Evolutionary conservation across 2,329 filamentous ascomycete genomes (phyloP).

Genomic region (Ophiostoma ulmi): DNA sequence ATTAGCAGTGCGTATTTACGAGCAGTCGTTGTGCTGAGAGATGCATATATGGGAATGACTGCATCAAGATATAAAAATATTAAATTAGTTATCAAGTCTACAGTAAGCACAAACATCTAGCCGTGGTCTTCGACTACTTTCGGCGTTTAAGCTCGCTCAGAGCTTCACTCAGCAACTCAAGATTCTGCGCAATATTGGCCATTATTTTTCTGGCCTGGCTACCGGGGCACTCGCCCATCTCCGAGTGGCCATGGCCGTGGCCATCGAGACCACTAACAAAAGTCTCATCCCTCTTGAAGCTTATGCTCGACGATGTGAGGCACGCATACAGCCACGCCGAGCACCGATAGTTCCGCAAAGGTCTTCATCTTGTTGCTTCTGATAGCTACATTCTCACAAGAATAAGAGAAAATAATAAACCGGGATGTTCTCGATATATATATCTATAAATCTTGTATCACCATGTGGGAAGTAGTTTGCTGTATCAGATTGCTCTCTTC

Average conservation of each 20-base stretch:
- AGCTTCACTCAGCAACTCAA: background rate
- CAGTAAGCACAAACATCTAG: no score
- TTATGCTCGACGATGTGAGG: background rate
- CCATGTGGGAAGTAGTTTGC: background rate
- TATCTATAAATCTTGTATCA: background rate
- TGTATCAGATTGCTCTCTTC: background rate
- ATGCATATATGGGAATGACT: background rate
- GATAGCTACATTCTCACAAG: background rate
- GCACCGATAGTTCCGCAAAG: background rate
- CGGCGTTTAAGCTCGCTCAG: background rate
- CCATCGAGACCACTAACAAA: background rate
- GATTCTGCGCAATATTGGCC: constrained; percentile 3
- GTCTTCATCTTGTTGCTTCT: background rate
- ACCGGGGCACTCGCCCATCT: background rate
- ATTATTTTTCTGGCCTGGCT: background rate
- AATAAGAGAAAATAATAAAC: background rate
- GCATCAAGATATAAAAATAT: background rate
- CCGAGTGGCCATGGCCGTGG: background rate
- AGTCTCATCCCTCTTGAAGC: background rate
- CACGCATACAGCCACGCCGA: background rate
- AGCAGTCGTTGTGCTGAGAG: background rate
- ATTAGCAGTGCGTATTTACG: background rate
- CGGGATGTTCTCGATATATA: background rate
- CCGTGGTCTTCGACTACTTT: background rate
- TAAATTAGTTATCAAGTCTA: background rate